Conservation (phyloP, 306 rosid genomes). For the Cucurbita ficifolia region DNA sequence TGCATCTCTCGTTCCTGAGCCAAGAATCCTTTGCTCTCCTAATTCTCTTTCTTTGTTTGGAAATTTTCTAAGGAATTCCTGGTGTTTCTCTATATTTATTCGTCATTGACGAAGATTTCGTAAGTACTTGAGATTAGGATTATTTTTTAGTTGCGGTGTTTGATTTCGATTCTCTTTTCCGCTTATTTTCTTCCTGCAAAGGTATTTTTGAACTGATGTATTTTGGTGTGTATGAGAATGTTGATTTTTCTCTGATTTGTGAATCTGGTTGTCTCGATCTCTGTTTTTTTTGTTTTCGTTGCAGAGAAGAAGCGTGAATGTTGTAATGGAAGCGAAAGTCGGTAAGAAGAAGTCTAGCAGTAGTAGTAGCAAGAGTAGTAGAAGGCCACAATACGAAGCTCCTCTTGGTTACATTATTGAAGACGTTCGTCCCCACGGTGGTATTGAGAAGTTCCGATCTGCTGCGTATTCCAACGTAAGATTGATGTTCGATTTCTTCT, state of each 20-base stretch:
- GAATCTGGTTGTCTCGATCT: neutral
- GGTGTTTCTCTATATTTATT: neutral
- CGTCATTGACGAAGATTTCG: conserved; percentile 1
- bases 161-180: neutral
- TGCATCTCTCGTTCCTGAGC: neutral
- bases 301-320: conserved; percentile 36
- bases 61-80: neutral
- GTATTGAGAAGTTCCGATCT: conserved; percentile 42
- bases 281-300: neutral
- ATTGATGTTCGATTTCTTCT: neutral
- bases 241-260: neutral
- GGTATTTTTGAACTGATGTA: neutral
- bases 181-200: neutral
- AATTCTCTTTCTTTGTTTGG: neutral
- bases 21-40: neutral
- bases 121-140: neutral
- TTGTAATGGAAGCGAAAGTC: conserved; percentile 39
- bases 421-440: conserved; percentile 68
- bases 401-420: conserved; percentile 54
- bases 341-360: conserved; percentile 34
- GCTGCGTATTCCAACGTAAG: conserved; percentile 58
- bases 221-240: neutral
- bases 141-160: neutral
- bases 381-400: conserved; percentile 25
- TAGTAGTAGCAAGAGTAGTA: conserved; percentile 17